Evolutionary conservation across 352 stramenopile genomes (phyloP), one percentile per base, ranked within the genome.

Genomic region (Phytopythium aichiense): DNA sequence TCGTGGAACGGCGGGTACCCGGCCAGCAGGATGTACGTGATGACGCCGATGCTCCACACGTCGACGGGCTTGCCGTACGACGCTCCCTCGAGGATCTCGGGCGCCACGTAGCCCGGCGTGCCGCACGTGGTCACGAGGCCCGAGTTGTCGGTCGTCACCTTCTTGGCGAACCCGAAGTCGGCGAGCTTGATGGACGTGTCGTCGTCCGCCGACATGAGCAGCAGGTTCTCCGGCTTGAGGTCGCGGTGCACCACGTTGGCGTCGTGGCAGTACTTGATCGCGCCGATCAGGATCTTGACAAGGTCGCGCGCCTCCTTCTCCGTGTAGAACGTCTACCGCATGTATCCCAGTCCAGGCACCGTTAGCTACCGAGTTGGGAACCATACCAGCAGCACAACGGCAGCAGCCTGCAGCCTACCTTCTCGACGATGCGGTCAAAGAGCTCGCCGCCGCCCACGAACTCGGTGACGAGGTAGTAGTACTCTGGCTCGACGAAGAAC

Each of bases 131-230:
- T 95, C 2, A 81, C 79, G 1, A 95, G 69, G 4, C 74, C 78
- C 0, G 74, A 69, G 45, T 88, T 68, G 45, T 89, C 81, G 50
- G 79, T 86, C 0, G 69, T 74, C 7, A 92, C 81, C 7, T 92
- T 84, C 68, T 97, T 96, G 16, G 92, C 91, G 63, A 98, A 97
- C 4, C 92, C 92, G 78, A 98, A 98, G 69, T 98, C 92, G 0
- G 90, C 92, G 13, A 98, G 72, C 67, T 97, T 97, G 53, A 98
- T 96, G 52, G 75, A 84, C 7, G 91, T 84, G 63, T 97, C 89
- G 63, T 97, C 87, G 9, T 87, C 74, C 8, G 86, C 75, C 60
- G 76, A 95, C 65, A 81, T 82, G 37, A 95, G 74, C 56, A 97
- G 66, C 49, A 97, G 60, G 69, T 97, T 97, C 67, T 97, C 89